Evolutionary conservation across 768 basidiomycete species (phyloP).

Genomic region (Amanita rubescens): DNA sequence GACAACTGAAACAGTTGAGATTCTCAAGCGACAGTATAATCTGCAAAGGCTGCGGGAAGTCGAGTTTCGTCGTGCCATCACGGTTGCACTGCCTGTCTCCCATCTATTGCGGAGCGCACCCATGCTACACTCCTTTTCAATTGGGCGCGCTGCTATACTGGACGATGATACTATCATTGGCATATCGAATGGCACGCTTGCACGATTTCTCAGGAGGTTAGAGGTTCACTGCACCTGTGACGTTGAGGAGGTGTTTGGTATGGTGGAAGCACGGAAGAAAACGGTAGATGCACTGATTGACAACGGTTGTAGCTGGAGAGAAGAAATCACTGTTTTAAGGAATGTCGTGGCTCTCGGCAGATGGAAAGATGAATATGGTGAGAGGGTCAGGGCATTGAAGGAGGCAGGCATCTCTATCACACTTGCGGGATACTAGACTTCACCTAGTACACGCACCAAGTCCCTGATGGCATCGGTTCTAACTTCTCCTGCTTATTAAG

Average conservation of each 20-base stretch:
- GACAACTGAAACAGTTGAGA: not conserved
- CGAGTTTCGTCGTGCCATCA: not conserved
- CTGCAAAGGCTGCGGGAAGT: not conserved
- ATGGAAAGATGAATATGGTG: not conserved
- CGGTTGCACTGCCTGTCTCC: not conserved
- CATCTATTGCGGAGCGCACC: not conserved
- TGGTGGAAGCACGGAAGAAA: not conserved
- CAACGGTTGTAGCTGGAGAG: not conserved
- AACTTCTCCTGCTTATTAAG: too few relatives aligned
- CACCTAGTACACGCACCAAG: too few relatives aligned
- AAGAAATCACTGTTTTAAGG: not conserved
- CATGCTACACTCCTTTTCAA: not conserved
- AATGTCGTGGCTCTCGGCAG: too few relatives aligned
- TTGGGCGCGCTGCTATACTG: not conserved
- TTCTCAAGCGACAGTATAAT: not conserved
- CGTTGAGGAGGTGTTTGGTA: not conserved
- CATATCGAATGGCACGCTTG: not conserved
- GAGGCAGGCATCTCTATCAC: not conserved
- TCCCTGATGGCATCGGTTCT: too few relatives aligned
- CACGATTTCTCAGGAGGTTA: not conserved
- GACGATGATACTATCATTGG: not conserved
- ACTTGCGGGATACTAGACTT: too few relatives aligned
- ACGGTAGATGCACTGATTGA: not conserved
- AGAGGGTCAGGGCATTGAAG: not conserved
- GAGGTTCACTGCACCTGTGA: not conserved